Conservation (phyloP, 495 filamentous ascomycete genomes). For the Xylaria flabelliformis region DNA sequence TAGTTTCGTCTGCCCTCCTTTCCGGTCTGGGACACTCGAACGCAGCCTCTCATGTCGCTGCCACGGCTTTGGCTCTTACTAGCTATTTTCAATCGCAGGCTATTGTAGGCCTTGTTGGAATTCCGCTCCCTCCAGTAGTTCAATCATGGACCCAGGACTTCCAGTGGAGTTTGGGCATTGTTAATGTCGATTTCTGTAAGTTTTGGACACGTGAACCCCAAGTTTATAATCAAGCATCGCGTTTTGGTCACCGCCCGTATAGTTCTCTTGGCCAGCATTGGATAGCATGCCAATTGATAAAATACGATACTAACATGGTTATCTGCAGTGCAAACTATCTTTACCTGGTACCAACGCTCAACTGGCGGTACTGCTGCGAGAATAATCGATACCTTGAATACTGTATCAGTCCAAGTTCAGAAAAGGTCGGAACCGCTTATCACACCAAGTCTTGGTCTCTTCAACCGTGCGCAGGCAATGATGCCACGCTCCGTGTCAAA, state of each 20-base stretch:
- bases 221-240: neutral
- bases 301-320: conserved; percentile 28
- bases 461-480: conserved; percentile 55
- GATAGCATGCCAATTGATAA: neutral
- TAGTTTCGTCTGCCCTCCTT: conserved; percentile 81
- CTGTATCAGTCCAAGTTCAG: conserved; percentile 82
- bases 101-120: conserved; percentile 85
- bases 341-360: conserved; percentile 94
- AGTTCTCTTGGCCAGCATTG: conserved; percentile 5
- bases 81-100: conserved; percentile 96
- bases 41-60: conserved; percentile 92
- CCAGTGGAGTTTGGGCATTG: conserved; percentile 98
- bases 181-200: conserved; percentile 71
- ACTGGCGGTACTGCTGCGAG: conserved; percentile 88
- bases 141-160: conserved; percentile 97
- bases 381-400: conserved; percentile 72
- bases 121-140: conserved; percentile 86
- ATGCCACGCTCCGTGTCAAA: conserved; percentile 59
- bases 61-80: conserved; percentile 90
- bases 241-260: conserved; percentile 41
- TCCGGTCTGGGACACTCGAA: conserved; percentile 90
- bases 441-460: conserved; percentile 44
- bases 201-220: neutral
- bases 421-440: conserved; percentile 63
- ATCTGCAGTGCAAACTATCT: conserved; percentile 72